Percentiles rank a stretch among this genome's conserved stretches.
Conservation (phyloP, 1,139 yeast species). For the Diutina sp. region DNA sequence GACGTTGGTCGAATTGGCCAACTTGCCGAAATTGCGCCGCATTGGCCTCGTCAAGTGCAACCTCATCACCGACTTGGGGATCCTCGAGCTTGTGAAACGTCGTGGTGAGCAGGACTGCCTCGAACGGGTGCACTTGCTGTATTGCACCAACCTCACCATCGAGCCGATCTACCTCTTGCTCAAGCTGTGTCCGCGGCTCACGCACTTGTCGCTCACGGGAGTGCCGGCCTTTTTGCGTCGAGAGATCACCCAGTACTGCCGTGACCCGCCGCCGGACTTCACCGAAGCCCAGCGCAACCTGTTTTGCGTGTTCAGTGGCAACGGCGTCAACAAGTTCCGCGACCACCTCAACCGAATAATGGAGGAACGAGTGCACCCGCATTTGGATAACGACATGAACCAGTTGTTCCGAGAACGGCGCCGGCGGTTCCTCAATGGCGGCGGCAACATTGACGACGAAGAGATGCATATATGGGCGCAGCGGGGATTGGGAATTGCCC, state of each 20-base stretch:
- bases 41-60: slow-evolving; percentile 90
- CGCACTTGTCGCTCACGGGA: slow-evolving; percentile 85
- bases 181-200: slow-evolving; percentile 71
- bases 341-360: slow-evolving; percentile 39
- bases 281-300: slow-evolving; percentile 75
- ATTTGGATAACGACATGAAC: not conserved
- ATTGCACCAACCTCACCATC: slow-evolving; percentile 71
- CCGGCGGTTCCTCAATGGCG: slow-evolving; percentile 1
- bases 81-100: slow-evolving; percentile 61
- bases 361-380: slow-evolving; percentile 22
- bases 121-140: slow-evolving; percentile 87
- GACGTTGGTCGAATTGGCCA: slow-evolving; percentile 67
- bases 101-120: slow-evolving; percentile 63
- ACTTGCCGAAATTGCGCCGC: slow-evolving; percentile 70
- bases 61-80: slow-evolving; percentile 79
- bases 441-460: slow-evolving; percentile 1
- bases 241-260: slow-evolving; percentile 78
- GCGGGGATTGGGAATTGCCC: slow-evolving; percentile 1
- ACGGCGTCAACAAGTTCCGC: slow-evolving; percentile 67
- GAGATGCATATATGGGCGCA: slow-evolving; percentile 3
- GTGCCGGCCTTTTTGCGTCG: slow-evolving; percentile 76
- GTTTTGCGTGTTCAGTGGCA: slow-evolving; percentile 90
- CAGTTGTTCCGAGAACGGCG: slow-evolving; percentile 1
- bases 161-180: slow-evolving; percentile 61
- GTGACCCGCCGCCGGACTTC: slow-evolving; percentile 93